Evolutionary conservation across 768 basidiomycete species (phyloP), one percentile per base, ranked within the genome.

Genomic region (Termitomyces eurrhizus): DNA sequence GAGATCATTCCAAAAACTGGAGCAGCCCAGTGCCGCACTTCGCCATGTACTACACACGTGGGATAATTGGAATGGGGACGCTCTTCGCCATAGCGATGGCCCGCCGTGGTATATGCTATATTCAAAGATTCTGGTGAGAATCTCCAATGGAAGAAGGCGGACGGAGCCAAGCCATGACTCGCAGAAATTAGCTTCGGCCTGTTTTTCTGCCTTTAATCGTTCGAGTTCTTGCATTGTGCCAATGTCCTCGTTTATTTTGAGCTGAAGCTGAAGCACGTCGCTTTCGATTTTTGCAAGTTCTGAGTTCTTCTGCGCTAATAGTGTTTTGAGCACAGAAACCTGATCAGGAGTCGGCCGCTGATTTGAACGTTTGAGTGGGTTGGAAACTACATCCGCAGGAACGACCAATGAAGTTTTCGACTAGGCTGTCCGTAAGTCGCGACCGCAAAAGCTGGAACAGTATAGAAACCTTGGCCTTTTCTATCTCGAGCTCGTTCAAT

Each of bases 31-130:
- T 11, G 41, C 60, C 26, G 60, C 48, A 26, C 7, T 36, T 32
- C 55, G 37, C 60, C 60, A 61, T n/a, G 50, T 2, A 26, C 46
- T 50, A 42, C 60, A 56, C n/a, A 61, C 60, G 16, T 56, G 60
- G 9, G 54, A 50, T 14, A 61, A 26, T 13, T n/a, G 13, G 21
- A 42, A 24, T 0, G 60, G 55, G 3, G 60, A 61, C 11, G 46
- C 29, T 18, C 29, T 33, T 21, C 4, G 7, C 1, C 2, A 3
- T 12, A 21, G 4, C 2, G n/a, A 24, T 24, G 58, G 33, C 14
- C 46, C 54, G n/a, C 16, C 4, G 24, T 36, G 14, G 5, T 12
- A 12, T 13, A 60, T 41, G 4, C 39, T 35, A 26, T 41, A 61
- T 12, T 16, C 11, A 13, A 61, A 56, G 11, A 61, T 61, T 16